Percentiles rank a stretch among this genome's conserved stretches.
Conservation (phyloP, 805 yeast genomes). For the Lipomyces sp. region DNA sequence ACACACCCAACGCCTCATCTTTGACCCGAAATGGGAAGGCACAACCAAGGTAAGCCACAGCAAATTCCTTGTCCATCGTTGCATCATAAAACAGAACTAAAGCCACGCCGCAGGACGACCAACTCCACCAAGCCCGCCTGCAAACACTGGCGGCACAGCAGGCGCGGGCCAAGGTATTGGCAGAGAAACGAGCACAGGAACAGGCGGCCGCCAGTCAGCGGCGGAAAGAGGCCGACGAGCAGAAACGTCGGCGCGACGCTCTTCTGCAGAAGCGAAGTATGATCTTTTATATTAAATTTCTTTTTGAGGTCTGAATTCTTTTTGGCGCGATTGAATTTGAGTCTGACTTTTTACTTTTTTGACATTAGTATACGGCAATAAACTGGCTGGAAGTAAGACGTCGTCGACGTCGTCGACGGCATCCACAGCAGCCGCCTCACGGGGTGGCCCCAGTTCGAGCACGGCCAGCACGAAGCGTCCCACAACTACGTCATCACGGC, state of each 20-base stretch:
- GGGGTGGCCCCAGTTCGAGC: background rate
- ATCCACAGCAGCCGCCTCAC: background rate
- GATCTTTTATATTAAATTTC: too few species aligned
- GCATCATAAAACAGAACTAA: background rate
- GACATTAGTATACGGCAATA: constrained; percentile 23
- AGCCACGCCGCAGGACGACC: constrained; percentile 23
- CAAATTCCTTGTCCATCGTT: background rate
- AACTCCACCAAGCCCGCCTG: constrained; percentile 28
- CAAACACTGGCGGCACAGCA: constrained; percentile 11
- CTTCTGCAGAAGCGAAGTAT: constrained; percentile 24
- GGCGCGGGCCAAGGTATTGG: constrained; percentile 12
- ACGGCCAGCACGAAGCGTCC: background rate
- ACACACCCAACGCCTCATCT: constrained; percentile 34
- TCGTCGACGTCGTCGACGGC: constrained; percentile 1
- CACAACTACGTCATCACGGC: background rate
- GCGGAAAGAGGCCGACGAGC: constrained; percentile 16
- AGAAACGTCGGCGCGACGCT: constrained; percentile 36
- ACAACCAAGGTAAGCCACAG: constrained; percentile 23
- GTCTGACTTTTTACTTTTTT: background rate
- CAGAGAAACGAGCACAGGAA: constrained; percentile 19
- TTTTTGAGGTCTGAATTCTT: background rate
- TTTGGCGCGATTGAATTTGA: background rate
- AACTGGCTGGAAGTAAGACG: constrained; percentile 5
- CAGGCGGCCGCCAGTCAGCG: constrained; percentile 3
- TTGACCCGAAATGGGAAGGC: constrained; percentile 35